A percentile compares a stretch with the other conserved stretches of the same genome.
Evolutionary conservation across 2,329 filamentous ascomycete species (phyloP).

Genomic region (Volutella citrinella): DNA sequence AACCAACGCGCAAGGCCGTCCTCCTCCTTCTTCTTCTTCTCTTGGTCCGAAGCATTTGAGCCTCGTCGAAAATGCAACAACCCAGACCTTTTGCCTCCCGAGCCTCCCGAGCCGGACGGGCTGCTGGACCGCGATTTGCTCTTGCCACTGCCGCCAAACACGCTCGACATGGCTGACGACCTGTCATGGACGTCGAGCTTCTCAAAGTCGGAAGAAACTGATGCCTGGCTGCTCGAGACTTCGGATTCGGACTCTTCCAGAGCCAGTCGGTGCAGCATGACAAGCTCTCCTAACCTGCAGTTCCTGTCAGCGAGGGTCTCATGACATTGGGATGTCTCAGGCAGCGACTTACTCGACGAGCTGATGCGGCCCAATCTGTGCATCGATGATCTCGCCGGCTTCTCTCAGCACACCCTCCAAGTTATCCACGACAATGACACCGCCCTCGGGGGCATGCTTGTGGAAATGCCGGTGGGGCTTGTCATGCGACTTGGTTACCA

Average conservation of each 20-base stretch:
- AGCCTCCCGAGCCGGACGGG: constrained; percentile 29
- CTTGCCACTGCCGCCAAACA: constrained; percentile 29
- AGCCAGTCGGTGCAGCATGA: constrained; percentile 52
- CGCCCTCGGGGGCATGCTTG: constrained; percentile 61
- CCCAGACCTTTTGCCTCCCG: constrained; percentile 31
- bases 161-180: constrained; percentile 39
- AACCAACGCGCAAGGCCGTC: constrained; percentile 55
- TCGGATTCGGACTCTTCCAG: constrained; percentile 38
- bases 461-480: constrained; percentile 58
- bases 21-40: constrained; percentile 44
- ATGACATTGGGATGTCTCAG: background rate
- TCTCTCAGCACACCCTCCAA: constrained; percentile 77
- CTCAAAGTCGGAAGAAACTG: constrained; percentile 29
- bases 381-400: constrained; percentile 82
- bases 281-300: constrained; percentile 70
- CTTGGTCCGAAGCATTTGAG: constrained; percentile 26
- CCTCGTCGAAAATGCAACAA: constrained; percentile 28
- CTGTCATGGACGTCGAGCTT: constrained; percentile 34
- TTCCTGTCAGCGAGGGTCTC: constrained; percentile 15
- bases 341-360: constrained; percentile 66
- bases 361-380: constrained; percentile 68
- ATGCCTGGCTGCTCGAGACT: constrained; percentile 27
- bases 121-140: constrained; percentile 26
- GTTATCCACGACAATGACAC: constrained; percentile 70
- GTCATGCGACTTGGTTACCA: constrained; percentile 51